Evolutionary conservation across 202 grass and related monocot species (phyloP).

Genomic region (Carex arenaria): DNA sequence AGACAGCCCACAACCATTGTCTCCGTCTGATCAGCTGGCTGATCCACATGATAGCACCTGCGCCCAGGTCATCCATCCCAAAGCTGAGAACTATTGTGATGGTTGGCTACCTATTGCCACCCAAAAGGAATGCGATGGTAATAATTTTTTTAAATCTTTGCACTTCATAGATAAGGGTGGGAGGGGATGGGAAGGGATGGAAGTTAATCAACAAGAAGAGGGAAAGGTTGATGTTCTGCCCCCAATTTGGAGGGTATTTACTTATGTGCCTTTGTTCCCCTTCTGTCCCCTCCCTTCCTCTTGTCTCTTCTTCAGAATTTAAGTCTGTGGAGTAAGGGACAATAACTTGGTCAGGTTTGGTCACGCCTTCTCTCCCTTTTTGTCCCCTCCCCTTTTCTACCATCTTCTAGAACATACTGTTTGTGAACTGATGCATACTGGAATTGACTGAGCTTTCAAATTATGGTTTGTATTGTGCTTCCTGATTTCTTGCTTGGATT

Average conservation of each 20-base stretch:
- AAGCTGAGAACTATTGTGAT: constrained; percentile 47
- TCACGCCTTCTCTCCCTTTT: not conserved
- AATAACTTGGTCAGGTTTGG: not conserved
- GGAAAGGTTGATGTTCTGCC: not conserved
- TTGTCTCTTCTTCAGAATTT: not conserved
- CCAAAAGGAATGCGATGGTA: constrained; percentile 52
- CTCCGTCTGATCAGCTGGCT: constrained; percentile 45
- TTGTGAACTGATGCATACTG: not conserved
- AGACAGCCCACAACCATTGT: constrained; percentile 57
- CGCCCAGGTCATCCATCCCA: constrained; percentile 56
- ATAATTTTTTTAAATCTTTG: not conserved
- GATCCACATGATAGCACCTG: constrained; percentile 75
- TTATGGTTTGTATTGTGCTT: not conserved
- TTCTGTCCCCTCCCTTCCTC: not conserved
- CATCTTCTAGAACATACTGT: not conserved
- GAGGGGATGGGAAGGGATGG: not conserved
- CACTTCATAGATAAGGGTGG: not conserved
- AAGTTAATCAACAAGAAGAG: not conserved
- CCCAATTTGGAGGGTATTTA: not conserved
- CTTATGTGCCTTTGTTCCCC: not conserved
- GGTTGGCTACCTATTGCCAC: constrained; percentile 36
- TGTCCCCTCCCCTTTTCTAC: not conserved
- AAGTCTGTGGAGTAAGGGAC: not conserved
- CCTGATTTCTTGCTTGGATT: not conserved
- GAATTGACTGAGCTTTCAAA: not conserved